Conservation (phyloP, 495 filamentous ascomycete genomes). For the Poronia punctata region DNA sequence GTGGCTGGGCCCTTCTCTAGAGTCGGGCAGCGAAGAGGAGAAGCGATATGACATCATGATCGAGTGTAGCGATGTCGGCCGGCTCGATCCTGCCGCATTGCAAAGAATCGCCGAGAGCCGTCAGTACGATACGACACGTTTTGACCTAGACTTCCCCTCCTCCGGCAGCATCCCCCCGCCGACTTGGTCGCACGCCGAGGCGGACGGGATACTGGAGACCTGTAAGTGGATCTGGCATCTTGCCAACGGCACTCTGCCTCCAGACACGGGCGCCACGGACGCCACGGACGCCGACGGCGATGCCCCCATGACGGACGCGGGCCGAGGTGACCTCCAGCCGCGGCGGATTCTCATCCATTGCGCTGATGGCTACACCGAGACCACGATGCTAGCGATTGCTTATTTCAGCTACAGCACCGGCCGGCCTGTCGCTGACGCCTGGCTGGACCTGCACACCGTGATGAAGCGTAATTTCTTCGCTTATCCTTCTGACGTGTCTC, state of each 20-base stretch:
- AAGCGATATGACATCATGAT: conserved; percentile 64
- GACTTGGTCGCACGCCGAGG: conserved; percentile 68
- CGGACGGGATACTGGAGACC: conserved; percentile 75
- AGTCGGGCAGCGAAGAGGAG: conserved; percentile 44
- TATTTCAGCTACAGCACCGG: conserved; percentile 89
- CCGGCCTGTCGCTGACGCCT: conserved; percentile 71
- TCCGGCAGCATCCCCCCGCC: conserved; percentile 84
- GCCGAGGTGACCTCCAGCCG: conserved; percentile 25
- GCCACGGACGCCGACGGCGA: conserved; percentile 38
- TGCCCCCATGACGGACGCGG: conserved; percentile 22
- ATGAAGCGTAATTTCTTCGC: conserved; percentile 92
- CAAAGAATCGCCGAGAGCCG: conserved; percentile 34
- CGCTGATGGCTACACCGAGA: conserved; percentile 93
- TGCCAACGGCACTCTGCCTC: conserved; percentile 50
- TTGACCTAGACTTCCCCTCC: conserved; percentile 79
- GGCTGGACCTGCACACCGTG: conserved; percentile 74
- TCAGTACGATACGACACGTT: conserved; percentile 31
- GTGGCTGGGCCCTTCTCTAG: conserved; percentile 84
- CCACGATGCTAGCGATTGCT: conserved; percentile 74
- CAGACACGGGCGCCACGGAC: too few species aligned
- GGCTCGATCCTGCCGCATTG: conserved; percentile 50
- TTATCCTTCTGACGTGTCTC: conserved; percentile 79
- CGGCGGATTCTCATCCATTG: conserved; percentile 84
- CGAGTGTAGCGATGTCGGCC: conserved; percentile 78
- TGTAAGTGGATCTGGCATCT: conserved; percentile 85